Evolutionary conservation across 1,284 basidiomycete species (phyloP).

Genomic region (Violaceomyces palustris): DNA sequence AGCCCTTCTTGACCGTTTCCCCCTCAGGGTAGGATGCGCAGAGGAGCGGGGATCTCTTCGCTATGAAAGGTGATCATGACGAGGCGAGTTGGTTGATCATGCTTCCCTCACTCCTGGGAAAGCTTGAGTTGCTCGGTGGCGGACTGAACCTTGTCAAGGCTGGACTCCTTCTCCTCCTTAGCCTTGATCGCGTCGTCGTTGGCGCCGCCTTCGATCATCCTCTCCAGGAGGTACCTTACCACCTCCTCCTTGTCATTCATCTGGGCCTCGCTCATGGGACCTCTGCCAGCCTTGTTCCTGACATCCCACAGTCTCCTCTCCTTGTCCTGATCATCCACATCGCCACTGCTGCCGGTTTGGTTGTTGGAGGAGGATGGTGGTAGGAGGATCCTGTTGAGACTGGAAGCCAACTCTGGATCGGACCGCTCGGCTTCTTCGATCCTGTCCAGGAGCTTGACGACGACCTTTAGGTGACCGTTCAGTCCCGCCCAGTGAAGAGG

Average conservation of each 20-base stretch:
- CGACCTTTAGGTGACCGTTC: constrained; percentile 44
- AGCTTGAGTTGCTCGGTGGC: too few relatives aligned
- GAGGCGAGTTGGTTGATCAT: too few relatives aligned
- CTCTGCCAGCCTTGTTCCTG: constrained; percentile 44
- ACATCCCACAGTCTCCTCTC: constrained; percentile 49
- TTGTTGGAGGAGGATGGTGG: too few relatives aligned
- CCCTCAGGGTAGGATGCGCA: too few relatives aligned
- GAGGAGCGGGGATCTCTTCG: too few relatives aligned
- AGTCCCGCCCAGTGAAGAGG: constrained; percentile 51
- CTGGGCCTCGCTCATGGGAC: constrained; percentile 51
- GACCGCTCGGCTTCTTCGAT: constrained; percentile 34
- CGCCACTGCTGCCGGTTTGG: constrained; percentile 4
- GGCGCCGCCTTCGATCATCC: constrained; percentile 34
- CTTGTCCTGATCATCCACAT: constrained; percentile 22
- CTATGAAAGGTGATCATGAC: too few relatives aligned
- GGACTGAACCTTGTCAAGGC: too few relatives aligned
- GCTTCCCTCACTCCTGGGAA: too few relatives aligned
- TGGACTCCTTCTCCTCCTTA: too few relatives aligned
- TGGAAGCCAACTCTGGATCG: constrained; percentile 15
- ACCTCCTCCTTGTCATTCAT: constrained; percentile 45
- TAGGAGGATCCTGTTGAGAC: constrained; percentile 17
- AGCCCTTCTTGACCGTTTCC: too few relatives aligned
- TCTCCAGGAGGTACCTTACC: constrained; percentile 42
- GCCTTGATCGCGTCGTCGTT: too few relatives aligned
- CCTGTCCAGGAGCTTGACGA: constrained; percentile 27